Percentiles rank a stretch among this genome's conserved stretches.
Conservation (phyloP, 352 stramenopile species). For the Nothophytophthora sp. region DNA sequence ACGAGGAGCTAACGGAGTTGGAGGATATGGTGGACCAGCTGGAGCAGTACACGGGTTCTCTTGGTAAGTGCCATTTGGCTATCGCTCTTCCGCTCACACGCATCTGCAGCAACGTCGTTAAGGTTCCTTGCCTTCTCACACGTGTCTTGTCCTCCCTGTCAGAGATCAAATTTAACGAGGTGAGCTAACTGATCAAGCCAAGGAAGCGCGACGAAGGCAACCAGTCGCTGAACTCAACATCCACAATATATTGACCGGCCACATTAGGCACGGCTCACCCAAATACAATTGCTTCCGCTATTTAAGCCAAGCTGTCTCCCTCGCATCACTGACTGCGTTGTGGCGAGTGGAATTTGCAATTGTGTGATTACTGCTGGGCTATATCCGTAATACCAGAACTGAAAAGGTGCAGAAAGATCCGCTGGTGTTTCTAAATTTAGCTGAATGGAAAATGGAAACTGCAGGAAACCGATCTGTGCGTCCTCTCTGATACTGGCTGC, state of each 20-base stretch:
- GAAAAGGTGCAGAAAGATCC: not conserved
- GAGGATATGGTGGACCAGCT: conserved; percentile 90
- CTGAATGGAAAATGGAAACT: conserved; percentile 43
- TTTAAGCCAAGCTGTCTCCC: too few relatives aligned
- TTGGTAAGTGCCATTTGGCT: conserved; percentile 44
- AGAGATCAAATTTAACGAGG: conserved; percentile 80
- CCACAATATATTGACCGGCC: too few relatives aligned
- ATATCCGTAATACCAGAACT: too few relatives aligned
- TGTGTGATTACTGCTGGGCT: too few relatives aligned
- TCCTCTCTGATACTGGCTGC: too few relatives aligned
- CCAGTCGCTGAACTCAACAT: not conserved
- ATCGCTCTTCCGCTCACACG: not conserved
- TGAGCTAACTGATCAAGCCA: conserved; percentile 24
- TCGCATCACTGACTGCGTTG: too few relatives aligned
- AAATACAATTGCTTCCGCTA: too few relatives aligned
- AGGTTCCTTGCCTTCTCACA: too few relatives aligned
- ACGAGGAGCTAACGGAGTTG: conserved; percentile 83
- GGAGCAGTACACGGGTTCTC: conserved; percentile 71
- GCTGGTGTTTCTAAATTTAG: conserved; percentile 22
- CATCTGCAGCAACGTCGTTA: too few relatives aligned
- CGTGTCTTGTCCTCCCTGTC: not conserved
- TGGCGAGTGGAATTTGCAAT: too few relatives aligned
- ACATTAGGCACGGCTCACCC: too few relatives aligned
- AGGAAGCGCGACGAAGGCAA: not conserved
- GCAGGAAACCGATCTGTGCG: conserved; percentile 22